Evolutionary conservation across 148 eudicot species (phyloP), one percentile per base, ranked within the genome.

Genomic region (Amaranthus cruentus): DNA sequence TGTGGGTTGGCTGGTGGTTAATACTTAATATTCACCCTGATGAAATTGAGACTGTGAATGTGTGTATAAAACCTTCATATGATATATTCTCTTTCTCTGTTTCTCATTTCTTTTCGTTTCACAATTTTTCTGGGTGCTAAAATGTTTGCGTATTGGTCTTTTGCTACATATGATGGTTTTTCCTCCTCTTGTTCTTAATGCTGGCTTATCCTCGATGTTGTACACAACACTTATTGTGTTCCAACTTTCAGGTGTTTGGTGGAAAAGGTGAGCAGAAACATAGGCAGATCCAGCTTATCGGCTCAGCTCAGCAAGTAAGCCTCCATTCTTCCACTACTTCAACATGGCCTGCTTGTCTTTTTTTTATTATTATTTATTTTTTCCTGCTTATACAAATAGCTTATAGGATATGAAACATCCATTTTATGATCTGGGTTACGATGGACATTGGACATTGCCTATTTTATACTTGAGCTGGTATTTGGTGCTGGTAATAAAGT

Each of bases 201-300:
- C 12, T 71, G 66, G 11, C 5, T 13, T n/a, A 43, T n/a, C 47
- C 47, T 69, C 21, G 2, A 11, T 3, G 10, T 49, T 60, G 9
- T 4, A 66, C 44, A 14, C 55, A 12, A 13, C 9, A 46, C 67
- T 72, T 13, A 21, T 58, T 63, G 6, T 69, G 42, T 54, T 69
- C 67, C 58, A 50, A 15, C 56, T 79, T 78, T 72, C 75, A 93
- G 98, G 98, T 93, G 55, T 73, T 86, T 80, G 98, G 98, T 73
- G 96, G 85, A 60, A 90, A 87, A 85, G 98, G 98, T 70, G 93
- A 85, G 84, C 89, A 87, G 61, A 87, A 85, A 64, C 90, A 86
- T 72, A 87, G 98, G 77, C 98, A 90, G 78, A 85, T 93, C 78
- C 98, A 91, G 81, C 84, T 93, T 76, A 85, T 83, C 81, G 98